phyloP scores from a whole-genome alignment of 108 stramenopile species.

The Pseudonitzschia multiseries region DNA sequence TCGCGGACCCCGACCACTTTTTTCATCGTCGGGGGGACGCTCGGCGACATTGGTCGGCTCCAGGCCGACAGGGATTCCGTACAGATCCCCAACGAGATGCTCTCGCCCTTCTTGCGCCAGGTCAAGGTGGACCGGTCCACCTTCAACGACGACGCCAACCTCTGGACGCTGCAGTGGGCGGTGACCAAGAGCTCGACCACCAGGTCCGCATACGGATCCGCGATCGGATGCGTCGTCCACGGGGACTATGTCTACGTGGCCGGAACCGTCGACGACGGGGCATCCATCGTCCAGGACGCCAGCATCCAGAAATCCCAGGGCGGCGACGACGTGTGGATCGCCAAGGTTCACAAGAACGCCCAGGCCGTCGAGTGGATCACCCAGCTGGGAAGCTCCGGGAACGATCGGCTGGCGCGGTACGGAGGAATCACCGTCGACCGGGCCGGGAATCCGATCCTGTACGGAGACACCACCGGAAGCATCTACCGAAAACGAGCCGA shows the following conservation, averaged over 20 bases:
- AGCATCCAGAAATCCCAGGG: constrained; percentile 11
- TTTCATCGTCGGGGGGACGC: constrained; percentile 31
- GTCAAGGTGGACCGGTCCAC: not conserved
- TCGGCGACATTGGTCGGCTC: not conserved
- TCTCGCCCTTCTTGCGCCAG: constrained; percentile 20
- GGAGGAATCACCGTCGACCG: constrained; percentile 36
- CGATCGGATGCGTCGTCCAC: constrained; percentile 27
- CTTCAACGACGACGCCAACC: not conserved
- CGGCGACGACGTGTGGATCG: constrained; percentile 41
- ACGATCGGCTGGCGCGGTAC: constrained; percentile 40
- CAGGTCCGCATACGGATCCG: constrained; percentile 2
- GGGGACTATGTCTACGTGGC: constrained; percentile 25
- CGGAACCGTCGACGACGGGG: constrained; percentile 27
- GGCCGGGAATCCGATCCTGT: constrained; percentile 42
- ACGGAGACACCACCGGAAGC: constrained; percentile 45
- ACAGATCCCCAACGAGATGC: not conserved
- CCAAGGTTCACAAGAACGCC: constrained; percentile 18
- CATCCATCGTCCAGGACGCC: constrained; percentile 1
- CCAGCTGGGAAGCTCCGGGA: constrained; percentile 40
- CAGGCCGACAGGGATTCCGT: not conserved
- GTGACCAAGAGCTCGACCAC: not conserved
- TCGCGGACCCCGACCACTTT: constrained; percentile 23
- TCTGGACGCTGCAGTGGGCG: constrained; percentile 27
- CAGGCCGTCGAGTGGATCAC: constrained; percentile 29
- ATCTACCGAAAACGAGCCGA: constrained; percentile 28